These are phyloP conservation scores for Trichoderma breve DNA, from an alignment of 2,329 filamentous ascomycete genomes.

Conservation along the genomic window DNA sequence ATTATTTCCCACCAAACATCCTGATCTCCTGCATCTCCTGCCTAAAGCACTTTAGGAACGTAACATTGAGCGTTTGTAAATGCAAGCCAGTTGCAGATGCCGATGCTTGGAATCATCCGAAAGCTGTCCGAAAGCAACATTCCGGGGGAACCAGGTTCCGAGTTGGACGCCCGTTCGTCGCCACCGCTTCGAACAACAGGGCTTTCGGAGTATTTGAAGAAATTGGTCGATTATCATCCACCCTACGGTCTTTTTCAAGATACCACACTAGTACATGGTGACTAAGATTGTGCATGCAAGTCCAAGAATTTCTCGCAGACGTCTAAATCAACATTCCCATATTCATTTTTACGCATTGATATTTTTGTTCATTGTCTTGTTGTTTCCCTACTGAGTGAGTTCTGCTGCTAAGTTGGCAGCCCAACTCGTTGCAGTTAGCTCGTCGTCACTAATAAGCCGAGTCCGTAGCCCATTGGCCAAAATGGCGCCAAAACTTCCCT, in stretches of 20 bases:
- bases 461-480: neutral
- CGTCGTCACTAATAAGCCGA: neutral
- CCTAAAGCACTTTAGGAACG: neutral
- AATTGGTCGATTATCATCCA: neutral
- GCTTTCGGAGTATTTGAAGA: neutral
- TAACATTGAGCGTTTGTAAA: neutral
- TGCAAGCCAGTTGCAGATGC: neutral
- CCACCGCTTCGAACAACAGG: neutral
- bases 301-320: neutral
- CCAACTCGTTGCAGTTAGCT: slow-evolving; percentile 1
- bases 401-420: neutral
- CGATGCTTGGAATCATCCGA: neutral
- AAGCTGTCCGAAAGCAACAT: neutral
- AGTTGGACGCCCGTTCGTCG: neutral
- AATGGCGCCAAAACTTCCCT: neutral
- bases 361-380: neutral
- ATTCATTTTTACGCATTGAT: neutral
- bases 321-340: neutral
- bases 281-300: neutral
- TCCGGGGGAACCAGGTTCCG: neutral
- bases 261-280: neutral
- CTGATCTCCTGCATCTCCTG: neutral
- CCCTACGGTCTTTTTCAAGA: neutral
- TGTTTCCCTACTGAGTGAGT: neutral
- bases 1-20: neutral